phyloP scores from a whole-genome alignment of 2,329 filamentous ascomycete species.

The Colletotrichum kahawae region DNA sequence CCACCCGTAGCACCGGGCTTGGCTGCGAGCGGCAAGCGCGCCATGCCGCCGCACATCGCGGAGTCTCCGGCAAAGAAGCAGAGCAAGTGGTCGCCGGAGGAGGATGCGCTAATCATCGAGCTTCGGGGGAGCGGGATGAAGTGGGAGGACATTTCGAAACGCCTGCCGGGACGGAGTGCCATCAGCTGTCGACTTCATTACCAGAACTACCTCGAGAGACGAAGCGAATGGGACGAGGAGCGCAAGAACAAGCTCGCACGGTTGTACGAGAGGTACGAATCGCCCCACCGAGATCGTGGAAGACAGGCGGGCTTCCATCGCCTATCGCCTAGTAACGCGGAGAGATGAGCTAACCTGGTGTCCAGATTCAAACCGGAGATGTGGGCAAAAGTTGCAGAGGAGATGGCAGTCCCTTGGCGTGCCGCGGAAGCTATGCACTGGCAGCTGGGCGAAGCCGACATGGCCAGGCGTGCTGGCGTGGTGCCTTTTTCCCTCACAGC shows the following conservation, averaged over 20 bases:
- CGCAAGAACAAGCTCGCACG: constrained; percentile 95
- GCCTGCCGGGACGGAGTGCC: constrained; percentile 85
- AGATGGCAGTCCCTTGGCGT: constrained; percentile 94
- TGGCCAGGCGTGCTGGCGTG: constrained; percentile 90
- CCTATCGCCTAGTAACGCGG: neutral
- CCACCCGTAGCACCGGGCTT: constrained; percentile 35
- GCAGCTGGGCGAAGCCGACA: constrained; percentile 91
- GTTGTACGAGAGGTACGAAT: constrained; percentile 86
- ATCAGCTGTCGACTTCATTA: constrained; percentile 96
- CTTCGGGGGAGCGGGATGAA: constrained; percentile 92
- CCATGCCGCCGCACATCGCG: constrained; percentile 57
- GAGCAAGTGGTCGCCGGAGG: constrained; percentile 94
- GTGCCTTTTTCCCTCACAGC: constrained; percentile 76
- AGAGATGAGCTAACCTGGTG: neutral
- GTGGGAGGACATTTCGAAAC: constrained; percentile 97
- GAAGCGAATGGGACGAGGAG: constrained; percentile 96
- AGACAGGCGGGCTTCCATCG: neutral
- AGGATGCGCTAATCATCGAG: constrained; percentile 93
- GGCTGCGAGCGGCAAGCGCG: constrained; percentile 47
- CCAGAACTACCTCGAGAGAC: constrained; percentile 93
- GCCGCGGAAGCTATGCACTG: constrained; percentile 98
- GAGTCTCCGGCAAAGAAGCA: constrained; percentile 88
- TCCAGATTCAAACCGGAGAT: constrained; percentile 93
- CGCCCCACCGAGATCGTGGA: neutral
- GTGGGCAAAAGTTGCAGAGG: constrained; percentile 95